phyloP scores from a whole-genome alignment of 176 grass and related monocot species.

The Elymus sibiricus region DNA sequence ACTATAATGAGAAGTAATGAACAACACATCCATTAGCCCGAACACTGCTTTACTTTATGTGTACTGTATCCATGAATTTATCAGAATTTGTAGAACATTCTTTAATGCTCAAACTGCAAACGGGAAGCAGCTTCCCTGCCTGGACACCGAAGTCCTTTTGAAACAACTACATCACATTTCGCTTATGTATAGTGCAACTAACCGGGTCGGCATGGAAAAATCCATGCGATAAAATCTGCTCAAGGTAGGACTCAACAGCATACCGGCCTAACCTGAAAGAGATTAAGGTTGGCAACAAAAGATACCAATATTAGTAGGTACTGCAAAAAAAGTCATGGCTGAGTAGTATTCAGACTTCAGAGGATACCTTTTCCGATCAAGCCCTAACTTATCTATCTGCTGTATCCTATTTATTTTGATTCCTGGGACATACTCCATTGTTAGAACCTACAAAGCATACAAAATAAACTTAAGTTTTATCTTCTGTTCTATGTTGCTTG shows the following conservation, averaged over 20 bases:
- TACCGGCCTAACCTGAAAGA: constrained; percentile 83
- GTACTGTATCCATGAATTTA: background rate
- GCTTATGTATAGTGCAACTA: constrained; percentile 28
- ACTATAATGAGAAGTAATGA: background rate
- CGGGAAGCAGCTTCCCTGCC: background rate
- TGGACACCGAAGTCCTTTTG: background rate
- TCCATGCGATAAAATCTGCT: constrained; percentile 96
- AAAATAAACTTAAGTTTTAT: background rate
- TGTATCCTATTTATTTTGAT: constrained; percentile 99
- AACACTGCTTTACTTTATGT: background rate
- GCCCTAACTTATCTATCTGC: constrained; percentile 92
- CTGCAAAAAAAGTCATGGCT: constrained; percentile 1
- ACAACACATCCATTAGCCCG: background rate
- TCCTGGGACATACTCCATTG: constrained; percentile 98
- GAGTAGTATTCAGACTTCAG: background rate
- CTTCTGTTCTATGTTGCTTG: background rate
- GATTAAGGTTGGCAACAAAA: constrained; percentile 10
- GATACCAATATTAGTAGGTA: constrained; percentile 29
- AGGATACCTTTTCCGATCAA: constrained; percentile 87
- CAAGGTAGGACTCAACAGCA: constrained; percentile 96
- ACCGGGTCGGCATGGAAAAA: constrained; percentile 99
- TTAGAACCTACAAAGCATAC: constrained; percentile 68
- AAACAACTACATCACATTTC: constrained; percentile 5
- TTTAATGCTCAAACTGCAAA: background rate
- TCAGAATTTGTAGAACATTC: background rate